Evolutionary conservation across 225 moss, liverwort and hornwort species (phyloP), one percentile per base, ranked within the genome.

Genomic region (Straminergon stramineum): DNA sequence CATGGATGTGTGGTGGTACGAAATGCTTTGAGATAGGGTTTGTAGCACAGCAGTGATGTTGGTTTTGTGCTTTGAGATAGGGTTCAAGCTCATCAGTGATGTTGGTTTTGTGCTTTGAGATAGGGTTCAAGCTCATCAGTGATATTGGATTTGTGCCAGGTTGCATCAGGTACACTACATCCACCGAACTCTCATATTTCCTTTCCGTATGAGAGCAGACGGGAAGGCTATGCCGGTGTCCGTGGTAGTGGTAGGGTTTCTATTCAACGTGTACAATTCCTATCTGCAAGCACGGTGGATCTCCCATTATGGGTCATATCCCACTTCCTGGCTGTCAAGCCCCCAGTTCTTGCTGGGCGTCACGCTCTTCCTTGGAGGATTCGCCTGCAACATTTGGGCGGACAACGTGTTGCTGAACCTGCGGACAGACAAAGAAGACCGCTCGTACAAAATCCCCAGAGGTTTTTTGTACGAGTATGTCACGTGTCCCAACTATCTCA

Each of bases 261-360:
- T 87, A 79, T 96, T 93, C 93, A 97, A 97, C 84, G 71, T 95
- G 28, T 94, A 93, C 75, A 98, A 96, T 62, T 93, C 92, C 15
- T 97, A 97, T 81, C 37, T 97, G 74, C 97, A 97, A 89, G 97
- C 90, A 8, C 94, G 98, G 34, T 97, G 98, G 98, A 93, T 98
- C 48, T 96, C 98, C 37, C 95, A 98, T 87, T 96, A 93, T 20
- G 97, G 96, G 37, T 81, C 87, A 1, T 98, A 97, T 78, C 88
- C 94, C 17, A 32, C 84, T 34, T 91, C 92, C 30, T 98, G 98
- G 98, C 93, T 98, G 32, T 91, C 93, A 13, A 93, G 94, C 87
- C 95, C 96, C 6, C 96, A 94, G 86, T 98, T 97, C 74, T 18
- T 97, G 32, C 43, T 97, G 45, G 98, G 98, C 65, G 85, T 78